Evolutionary conservation across 345 rosid genomes (phyloP), one percentile per base, ranked within the genome.

Genomic region (Kandelia obovata): DNA sequence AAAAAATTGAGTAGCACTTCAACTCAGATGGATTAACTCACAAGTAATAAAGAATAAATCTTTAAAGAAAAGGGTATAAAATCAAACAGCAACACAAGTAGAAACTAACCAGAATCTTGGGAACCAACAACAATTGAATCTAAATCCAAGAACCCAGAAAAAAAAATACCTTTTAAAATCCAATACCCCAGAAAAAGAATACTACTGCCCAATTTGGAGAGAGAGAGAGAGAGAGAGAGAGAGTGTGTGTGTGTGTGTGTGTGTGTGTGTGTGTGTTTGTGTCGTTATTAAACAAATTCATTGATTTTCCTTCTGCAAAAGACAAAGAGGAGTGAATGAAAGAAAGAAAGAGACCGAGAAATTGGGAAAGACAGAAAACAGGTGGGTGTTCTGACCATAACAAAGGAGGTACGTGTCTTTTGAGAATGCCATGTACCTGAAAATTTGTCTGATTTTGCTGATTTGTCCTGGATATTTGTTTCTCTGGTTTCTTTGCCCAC

Each of bases 391-490:
- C 16, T 56, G 49, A 13, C 49, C 49, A 43, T 13, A 13, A 43
- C 15, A 15, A 43, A 13, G 4, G 5, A 43, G 49, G 49, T 3
- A 43, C 17, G 5, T 56, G 59, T 25, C 16, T 25, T 25, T 16
- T 56, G 59, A 25, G 55, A 51, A 52, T 5, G 11, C n/a, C 25
- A 34, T 2, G 52, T 43, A 43, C 71, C 64, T 39, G 64, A 31
- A 17, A 19, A 19, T 58, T 39, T 39, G 55, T 46, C 58, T 61
- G 32, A 30, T 59, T 43, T 59, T 7, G 59, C 32, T 30, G 47
- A 30, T 59, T 59, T 13, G 2, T 49, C 51, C 23, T 4, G 32
- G 72, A 68, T 47, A 59, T 59, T 58, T 56, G 71, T 17, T 46
- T 39, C 32, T 67, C 10, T 4, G 35, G 49, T 37, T 63, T 43